phyloP scores from a whole-genome alignment of 2,329 filamentous ascomycete species.

The Fusarium sp. region DNA sequence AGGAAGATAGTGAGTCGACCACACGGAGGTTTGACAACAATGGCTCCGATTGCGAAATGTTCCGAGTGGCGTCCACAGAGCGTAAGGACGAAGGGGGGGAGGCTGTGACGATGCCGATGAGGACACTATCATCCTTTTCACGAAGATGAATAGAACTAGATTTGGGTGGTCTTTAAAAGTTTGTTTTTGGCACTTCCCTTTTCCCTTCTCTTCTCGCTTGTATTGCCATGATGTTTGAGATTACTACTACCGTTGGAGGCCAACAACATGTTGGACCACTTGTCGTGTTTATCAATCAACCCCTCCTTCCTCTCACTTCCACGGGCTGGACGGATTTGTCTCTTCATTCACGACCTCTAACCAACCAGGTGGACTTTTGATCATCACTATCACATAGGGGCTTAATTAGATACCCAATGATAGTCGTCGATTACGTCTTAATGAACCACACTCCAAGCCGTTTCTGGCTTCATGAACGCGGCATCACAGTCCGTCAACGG shows the following conservation, averaged over 20 bases:
- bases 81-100: background rate
- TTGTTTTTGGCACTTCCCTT: background rate
- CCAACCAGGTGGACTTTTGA: background rate
- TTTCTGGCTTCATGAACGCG: constrained; percentile 4
- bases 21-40: background rate
- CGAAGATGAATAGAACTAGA: background rate
- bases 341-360: background rate
- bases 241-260: background rate
- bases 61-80: constrained; percentile 16
- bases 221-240: background rate
- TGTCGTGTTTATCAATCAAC: background rate
- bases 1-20: background rate
- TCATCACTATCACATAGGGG: background rate
- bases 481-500: background rate
- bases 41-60: constrained; percentile 28
- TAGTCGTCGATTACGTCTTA: background rate
- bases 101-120: constrained; percentile 8
- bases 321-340: background rate
- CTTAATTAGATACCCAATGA: background rate
- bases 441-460: background rate
- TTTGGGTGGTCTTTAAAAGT: background rate
- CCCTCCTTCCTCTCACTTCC: background rate
- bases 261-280: background rate
- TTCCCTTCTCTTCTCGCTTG: background rate
- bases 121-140: background rate